Conservation (phyloP, 257 asterid species). For the Ocimum tenuiflorum region DNA sequence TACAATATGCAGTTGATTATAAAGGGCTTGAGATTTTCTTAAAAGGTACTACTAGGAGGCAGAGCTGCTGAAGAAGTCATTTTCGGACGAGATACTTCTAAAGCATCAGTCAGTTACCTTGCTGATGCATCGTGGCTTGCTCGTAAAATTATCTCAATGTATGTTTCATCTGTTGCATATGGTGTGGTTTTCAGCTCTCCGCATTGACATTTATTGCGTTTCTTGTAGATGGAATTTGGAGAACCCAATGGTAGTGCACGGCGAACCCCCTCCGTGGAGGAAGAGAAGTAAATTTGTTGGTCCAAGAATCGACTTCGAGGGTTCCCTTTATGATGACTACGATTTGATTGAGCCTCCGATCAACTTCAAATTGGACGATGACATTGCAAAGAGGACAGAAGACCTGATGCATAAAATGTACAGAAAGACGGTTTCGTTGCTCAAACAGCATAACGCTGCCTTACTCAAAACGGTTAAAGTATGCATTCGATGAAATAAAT, state of each 20-base stretch:
- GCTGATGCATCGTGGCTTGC: conserved; percentile 99
- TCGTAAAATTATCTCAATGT: conserved; percentile 87
- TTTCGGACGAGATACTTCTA: conserved; percentile 82
- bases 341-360: conserved; percentile 66
- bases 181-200: neutral
- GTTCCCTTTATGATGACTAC: conserved; percentile 71
- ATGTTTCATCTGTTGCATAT: conserved; percentile 21
- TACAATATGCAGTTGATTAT: neutral
- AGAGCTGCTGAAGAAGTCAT: conserved; percentile 97
- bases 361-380: conserved; percentile 78
- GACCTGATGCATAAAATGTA: conserved; percentile 63
- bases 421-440: conserved; percentile 53
- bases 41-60: conserved; percentile 84
- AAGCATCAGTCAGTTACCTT: conserved; percentile 79
- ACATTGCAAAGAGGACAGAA: conserved; percentile 69
- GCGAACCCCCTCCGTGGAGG: conserved; percentile 95
- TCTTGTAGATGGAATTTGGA: conserved; percentile 80
- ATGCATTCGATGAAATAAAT: conserved; percentile 6
- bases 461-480: conserved; percentile 86
- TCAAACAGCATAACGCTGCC: conserved; percentile 74
- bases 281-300: conserved; percentile 64
- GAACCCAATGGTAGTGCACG: conserved; percentile 80
- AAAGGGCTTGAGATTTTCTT: neutral
- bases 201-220: neutral
- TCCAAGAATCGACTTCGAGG: conserved; percentile 88